phyloP scores from a whole-genome alignment of 176 grass and related monocot species.

The Eleusine indica region DNA sequence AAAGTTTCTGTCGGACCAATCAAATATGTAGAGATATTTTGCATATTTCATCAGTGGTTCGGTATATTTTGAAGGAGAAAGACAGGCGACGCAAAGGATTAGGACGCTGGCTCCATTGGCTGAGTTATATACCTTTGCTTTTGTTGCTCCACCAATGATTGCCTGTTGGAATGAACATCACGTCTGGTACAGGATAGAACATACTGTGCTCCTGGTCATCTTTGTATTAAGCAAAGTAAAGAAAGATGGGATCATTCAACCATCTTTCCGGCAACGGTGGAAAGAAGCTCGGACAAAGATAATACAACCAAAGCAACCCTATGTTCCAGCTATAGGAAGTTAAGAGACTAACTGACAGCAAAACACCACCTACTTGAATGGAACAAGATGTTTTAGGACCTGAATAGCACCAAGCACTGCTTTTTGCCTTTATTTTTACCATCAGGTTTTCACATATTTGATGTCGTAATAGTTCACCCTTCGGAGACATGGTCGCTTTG shows the following conservation, averaged over 20 bases:
- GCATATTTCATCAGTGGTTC: constrained; percentile 27
- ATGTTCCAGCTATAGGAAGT: constrained; percentile 16
- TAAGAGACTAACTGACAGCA: constrained; percentile 1
- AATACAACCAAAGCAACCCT: constrained; percentile 23
- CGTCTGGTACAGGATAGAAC: constrained; percentile 12
- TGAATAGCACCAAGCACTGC: no score
- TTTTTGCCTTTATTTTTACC: not conserved
- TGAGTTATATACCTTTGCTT: constrained; percentile 40
- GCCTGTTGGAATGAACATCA: constrained; percentile 20
- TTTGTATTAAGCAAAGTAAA: constrained; percentile 46
- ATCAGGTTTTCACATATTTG: not conserved
- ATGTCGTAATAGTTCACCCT: not conserved
- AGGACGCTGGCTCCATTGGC: constrained; percentile 17
- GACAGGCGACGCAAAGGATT: constrained; percentile 25
- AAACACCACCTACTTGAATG: constrained; percentile 17
- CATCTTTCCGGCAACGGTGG: constrained; percentile 56
- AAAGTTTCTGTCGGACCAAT: constrained; percentile 24
- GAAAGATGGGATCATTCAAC: constrained; percentile 30
- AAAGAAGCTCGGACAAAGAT: constrained; percentile 23
- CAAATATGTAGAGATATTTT: constrained; percentile 35
- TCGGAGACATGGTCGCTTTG: not conserved
- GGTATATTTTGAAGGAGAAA: constrained; percentile 36
- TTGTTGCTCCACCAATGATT: constrained; percentile 43
- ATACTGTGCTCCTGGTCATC: constrained; percentile 40
- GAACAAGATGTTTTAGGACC: not conserved